Percentiles rank a stretch among this genome's conserved stretches.
Conservation (phyloP, 805 yeast genomes). For the Saccharomycopsis vini region DNA sequence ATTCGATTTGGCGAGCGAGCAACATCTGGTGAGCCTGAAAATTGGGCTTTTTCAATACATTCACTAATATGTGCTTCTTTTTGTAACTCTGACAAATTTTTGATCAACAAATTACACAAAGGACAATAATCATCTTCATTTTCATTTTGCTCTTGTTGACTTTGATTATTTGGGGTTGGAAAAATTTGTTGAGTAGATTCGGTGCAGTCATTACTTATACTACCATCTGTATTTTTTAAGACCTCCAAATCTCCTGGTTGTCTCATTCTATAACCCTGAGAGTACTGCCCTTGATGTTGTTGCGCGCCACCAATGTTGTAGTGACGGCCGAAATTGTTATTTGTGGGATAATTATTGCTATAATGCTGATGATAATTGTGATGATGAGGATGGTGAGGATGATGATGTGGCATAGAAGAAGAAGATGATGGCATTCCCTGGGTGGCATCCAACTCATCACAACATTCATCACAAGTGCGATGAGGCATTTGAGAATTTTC, state of each 20-base stretch:
- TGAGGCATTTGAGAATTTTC: slow-evolving; percentile 50
- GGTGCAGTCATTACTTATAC: not conserved
- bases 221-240: too few species aligned
- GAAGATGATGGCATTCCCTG: slow-evolving; percentile 18
- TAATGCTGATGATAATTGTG: too few species aligned
- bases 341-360: too few species aligned
- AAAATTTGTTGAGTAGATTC: slow-evolving; percentile 2
- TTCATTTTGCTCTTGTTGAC: not conserved
- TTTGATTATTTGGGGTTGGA: not conserved
- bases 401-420: not conserved
- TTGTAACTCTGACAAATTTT: slow-evolving; percentile 23
- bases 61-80: slow-evolving; percentile 61
- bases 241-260: too few species aligned
- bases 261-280: too few species aligned
- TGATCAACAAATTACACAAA: slow-evolving; percentile 27
- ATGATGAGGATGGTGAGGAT: too few species aligned
- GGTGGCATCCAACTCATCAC: slow-evolving; percentile 46
- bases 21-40: slow-evolving; percentile 52
- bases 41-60: slow-evolving; percentile 56
- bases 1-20: slow-evolving; percentile 62
- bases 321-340: too few species aligned
- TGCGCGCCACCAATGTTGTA: too few species aligned
- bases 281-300: not conserved
- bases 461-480: slow-evolving; percentile 70
- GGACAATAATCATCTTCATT: slow-evolving; percentile 24